Base-by-base conservation (phyloP, 2,329 filamentous ascomycete species). In the Achaetomium macrosporum region DNA sequence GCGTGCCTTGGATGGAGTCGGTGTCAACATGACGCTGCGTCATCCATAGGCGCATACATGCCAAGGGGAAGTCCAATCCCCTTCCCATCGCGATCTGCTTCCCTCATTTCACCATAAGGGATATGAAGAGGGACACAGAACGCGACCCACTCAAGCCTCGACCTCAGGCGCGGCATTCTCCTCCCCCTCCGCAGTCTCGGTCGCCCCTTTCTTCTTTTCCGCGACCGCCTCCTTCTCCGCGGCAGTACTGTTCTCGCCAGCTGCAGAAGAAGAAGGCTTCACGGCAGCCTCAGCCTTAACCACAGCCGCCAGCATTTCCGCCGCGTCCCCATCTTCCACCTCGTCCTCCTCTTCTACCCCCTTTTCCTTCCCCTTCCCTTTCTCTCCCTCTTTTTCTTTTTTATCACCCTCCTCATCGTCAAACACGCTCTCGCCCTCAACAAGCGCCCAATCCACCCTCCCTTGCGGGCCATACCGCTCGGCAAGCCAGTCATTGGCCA, bases 401-500 rank as follows among this genome's bases (percentile, higher is more conserved):
- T 58, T 53, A 13, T 51, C 47, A n/a, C 40, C 57, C 20, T 31
- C 45, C 3, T 51, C 48, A 2, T 37, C 35, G 8, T 8, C 51
- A 41, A 56, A 47, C 1, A 59, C 47, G 19, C 53, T 59, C 25
- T 41, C 52, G 41, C 59, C 61, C 39, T 56, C 59, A 30, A 63
- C 65, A 50, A 85, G 65, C 65, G 86, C 84, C 92, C 93, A 99
- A 68, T 97, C 86, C 63, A 99, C 90, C 63, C 83, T 81, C 1
- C 82, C 85, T 3, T 84, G 85, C n/a, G 79, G 73, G 0, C 93
- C 93, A 69, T 97, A 96, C 53, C 87, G 77, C 61, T 77, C 69
- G 49, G 79, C 74, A 19, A 99, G 75, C 93, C 93, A 99, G 62
- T 88, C 84, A 65, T 96, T 95, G 43, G 88, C 82, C 71, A 83